Conservation (phyloP, 192 early-diverging fungal species). For the Backusella luteola region DNA sequence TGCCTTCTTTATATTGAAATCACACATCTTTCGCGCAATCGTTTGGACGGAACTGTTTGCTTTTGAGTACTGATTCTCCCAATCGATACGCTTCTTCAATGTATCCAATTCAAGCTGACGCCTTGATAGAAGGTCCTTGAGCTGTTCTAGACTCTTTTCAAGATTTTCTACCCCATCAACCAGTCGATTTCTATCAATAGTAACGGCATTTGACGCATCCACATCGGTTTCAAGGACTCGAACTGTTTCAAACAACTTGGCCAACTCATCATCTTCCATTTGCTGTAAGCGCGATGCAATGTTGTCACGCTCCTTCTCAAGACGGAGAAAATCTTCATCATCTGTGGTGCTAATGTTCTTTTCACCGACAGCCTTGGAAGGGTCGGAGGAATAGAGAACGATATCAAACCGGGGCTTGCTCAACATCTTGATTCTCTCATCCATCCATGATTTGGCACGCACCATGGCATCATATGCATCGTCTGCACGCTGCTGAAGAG, state of each 20-base stretch:
- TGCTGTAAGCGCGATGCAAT: constrained; percentile 23
- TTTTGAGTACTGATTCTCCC: constrained; percentile 26
- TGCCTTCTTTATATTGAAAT: constrained; percentile 37
- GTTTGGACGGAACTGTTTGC: constrained; percentile 29
- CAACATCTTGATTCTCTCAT: constrained; percentile 17
- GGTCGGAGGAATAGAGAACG: not conserved
- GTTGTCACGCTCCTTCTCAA: constrained; percentile 38
- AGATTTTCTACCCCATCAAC: constrained; percentile 20
- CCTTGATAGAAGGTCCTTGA: constrained; percentile 9
- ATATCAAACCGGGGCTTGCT: constrained; percentile 15
- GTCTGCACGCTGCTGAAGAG: constrained; percentile 25
- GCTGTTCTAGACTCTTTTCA: constrained; percentile 5
- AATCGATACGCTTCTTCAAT: constrained; percentile 20
- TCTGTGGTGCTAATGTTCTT: constrained; percentile 10
- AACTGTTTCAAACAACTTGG: constrained; percentile 28
- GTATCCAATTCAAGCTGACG: constrained; percentile 20
- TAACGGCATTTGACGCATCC: constrained; percentile 28
- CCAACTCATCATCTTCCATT: constrained; percentile 31
- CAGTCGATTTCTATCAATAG: constrained; percentile 26
- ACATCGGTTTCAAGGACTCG: constrained; percentile 27
- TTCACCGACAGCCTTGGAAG: not conserved
- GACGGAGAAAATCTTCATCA: constrained; percentile 26
- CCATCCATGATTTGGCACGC: constrained; percentile 27
- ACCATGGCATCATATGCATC: constrained; percentile 26
- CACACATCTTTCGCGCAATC: constrained; percentile 32